Conservation (phyloP, 177 flowering plant species). For the Vitis hybrid region DNA sequence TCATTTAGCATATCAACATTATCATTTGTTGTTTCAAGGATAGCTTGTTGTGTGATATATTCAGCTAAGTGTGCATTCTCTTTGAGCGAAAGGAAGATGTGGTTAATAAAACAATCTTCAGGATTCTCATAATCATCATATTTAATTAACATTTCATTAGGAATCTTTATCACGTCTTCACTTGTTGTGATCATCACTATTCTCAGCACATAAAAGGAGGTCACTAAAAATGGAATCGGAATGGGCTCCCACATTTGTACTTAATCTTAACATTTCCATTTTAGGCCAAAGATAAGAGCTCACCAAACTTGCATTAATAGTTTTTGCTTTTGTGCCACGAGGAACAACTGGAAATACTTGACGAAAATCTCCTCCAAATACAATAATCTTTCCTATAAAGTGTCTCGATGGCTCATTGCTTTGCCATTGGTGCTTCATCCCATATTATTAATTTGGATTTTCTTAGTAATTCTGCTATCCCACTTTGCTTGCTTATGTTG, state of each 20-base stretch:
- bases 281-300: neutral
- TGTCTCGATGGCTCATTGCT: neutral
- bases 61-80: too few relatives aligned
- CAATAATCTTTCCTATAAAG: constrained; percentile 4
- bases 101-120: too few relatives aligned
- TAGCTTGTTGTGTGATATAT: too few relatives aligned
- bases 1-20: too few relatives aligned
- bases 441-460: constrained; percentile 8
- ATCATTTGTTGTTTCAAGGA: too few relatives aligned
- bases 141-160: neutral
- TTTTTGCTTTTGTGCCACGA: neutral
- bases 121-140: neutral
- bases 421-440: constrained; percentile 24
- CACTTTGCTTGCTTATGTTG: constrained; percentile 10
- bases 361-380: too few relatives aligned
- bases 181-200: neutral
- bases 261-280: neutral
- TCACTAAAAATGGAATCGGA: neutral
- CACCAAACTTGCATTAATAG: neutral
- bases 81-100: too few relatives aligned
- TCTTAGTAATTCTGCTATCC: neutral
- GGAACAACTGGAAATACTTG: neutral
- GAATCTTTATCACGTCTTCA: neutral
- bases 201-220: neutral
- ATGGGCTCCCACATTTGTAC: neutral